Evolutionary conservation across 108 stramenopile genomes (phyloP), one percentile per base, ranked within the genome.

Genomic region (Fragilariopsis cylindrus): DNA sequence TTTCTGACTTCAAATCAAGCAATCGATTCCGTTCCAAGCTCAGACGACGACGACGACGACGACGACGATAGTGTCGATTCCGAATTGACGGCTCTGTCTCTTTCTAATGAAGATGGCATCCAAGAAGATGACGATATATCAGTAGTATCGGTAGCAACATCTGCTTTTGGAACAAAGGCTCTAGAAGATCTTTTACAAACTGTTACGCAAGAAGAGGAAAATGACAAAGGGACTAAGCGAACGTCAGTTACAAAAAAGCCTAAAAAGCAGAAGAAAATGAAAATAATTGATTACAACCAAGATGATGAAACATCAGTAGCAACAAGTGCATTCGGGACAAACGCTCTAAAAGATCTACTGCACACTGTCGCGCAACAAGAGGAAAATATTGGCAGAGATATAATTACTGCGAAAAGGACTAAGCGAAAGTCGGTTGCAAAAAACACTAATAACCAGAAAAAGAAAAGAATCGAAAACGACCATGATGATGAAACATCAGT

Each of bases 321-420:
- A 3, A 78, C 71, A 47, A 72, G 71, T 7, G 77, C 77, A 5
- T 64, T 62, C 9, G 77, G 77, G 21, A 78, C 57, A 64, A 70
- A 47, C 48, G 77, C 77, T 40, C 48, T 78, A 11, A 55, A 70
- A 8, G 13, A 13, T 4, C 45, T 78, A 46, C 21, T 78, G 9
- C 19, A 60, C 30, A 18, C 16, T 30, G 58, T 40, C 58, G 58
- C 16, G 30, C 21, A 4, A 56, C 18, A 56, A 56, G 55, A 19
- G 30, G 30, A 30, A 30, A 56, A 11, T 0, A 0, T 56, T 16
- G 57, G 15, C 30, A 21, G 12, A 57, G 57, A 30, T 2, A 30
- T 57, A 39, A 44, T 15, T 16, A 50, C 62, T 41, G 69, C 55
- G 15, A 65, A 65, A 2, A 71, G 54, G 39, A 71, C 11, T 48